phyloP scores from a whole-genome alignment of 1,139 yeast species.

The Pneumocystis oryctolagi region DNA sequence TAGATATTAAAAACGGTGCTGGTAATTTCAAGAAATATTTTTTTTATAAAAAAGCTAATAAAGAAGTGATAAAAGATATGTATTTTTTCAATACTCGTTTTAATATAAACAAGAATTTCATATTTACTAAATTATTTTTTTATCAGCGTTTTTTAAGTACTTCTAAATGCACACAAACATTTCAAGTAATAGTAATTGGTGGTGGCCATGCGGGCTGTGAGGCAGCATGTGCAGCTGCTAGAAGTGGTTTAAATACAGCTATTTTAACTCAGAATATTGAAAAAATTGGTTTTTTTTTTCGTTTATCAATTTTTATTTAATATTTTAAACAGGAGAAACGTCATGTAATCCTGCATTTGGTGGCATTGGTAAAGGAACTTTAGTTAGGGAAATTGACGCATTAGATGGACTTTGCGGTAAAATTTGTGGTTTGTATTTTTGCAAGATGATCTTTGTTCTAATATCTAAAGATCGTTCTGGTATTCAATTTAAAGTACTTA shows the following conservation, averaged over 20 bases:
- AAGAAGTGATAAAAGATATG: neutral
- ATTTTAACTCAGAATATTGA: slow-evolving; percentile 60
- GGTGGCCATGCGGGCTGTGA: slow-evolving; percentile 99
- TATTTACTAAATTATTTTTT: neutral
- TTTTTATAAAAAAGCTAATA: neutral
- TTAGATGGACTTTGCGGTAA: slow-evolving; percentile 79
- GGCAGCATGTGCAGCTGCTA: slow-evolving; percentile 86
- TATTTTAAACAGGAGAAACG: slow-evolving; percentile 35
- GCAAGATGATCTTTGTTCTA: neutral
- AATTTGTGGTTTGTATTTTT: slow-evolving; percentile 32
- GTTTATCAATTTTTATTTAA: neutral
- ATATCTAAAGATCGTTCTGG: slow-evolving; percentile 57
- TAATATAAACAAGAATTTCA: neutral
- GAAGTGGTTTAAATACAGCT: slow-evolving; percentile 60
- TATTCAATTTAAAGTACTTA: slow-evolving; percentile 74
- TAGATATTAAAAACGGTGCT: neutral
- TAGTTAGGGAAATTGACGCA: slow-evolving; percentile 87
- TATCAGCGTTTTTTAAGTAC: neutral
- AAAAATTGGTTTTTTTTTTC: slow-evolving; percentile 45
- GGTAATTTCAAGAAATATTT: neutral
- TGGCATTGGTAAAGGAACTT: slow-evolving; percentile 94
- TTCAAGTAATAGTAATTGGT: slow-evolving; percentile 71
- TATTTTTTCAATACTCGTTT: neutral
- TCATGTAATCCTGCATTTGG: slow-evolving; percentile 98
- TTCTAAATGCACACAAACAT: neutral